Conservation (phyloP, 805 yeast species). For the Starmerella vitae region DNA sequence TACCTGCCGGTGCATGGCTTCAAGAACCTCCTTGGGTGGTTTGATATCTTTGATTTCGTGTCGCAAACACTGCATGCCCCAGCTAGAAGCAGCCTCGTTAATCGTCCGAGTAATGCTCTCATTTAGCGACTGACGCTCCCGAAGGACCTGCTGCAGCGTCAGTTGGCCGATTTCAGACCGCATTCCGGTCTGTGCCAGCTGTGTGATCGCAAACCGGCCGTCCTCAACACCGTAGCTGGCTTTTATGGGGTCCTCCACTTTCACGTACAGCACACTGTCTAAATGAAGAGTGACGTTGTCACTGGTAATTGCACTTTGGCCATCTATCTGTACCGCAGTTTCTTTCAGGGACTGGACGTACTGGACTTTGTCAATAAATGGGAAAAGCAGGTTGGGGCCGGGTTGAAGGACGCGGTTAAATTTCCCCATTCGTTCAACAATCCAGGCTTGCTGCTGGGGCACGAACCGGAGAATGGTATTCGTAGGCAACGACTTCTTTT, state of each 20-base stretch:
- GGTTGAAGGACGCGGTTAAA: constrained; percentile 58
- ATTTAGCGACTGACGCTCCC: constrained; percentile 63
- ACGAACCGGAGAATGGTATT: constrained; percentile 66
- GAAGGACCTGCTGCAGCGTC: constrained; percentile 62
- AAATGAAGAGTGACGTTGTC: constrained; percentile 75
- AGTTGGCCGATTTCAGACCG: constrained; percentile 77
- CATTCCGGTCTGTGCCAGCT: constrained; percentile 84
- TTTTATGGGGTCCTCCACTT: constrained; percentile 67
- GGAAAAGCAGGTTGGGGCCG: constrained; percentile 61
- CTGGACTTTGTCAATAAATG: constrained; percentile 59
- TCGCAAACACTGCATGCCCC: constrained; percentile 77
- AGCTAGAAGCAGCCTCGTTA: constrained; percentile 70
- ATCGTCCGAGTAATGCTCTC: constrained; percentile 60
- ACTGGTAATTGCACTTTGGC: constrained; percentile 72
- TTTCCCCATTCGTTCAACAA: constrained; percentile 83
- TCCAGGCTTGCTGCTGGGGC: constrained; percentile 85
- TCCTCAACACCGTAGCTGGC: constrained; percentile 84
- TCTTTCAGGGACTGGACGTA: constrained; percentile 77
- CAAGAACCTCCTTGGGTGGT: constrained; percentile 73
- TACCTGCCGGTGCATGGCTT: constrained; percentile 86
- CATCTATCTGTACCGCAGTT: constrained; percentile 70
- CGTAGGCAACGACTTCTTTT: constrained; percentile 51
- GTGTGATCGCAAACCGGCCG: constrained; percentile 71
- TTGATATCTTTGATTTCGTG: constrained; percentile 81
- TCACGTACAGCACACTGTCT: constrained; percentile 71